Conservation (phyloP, 2,329 filamentous ascomycete genomes). For the Emmonsiellopsis sp. region DNA sequence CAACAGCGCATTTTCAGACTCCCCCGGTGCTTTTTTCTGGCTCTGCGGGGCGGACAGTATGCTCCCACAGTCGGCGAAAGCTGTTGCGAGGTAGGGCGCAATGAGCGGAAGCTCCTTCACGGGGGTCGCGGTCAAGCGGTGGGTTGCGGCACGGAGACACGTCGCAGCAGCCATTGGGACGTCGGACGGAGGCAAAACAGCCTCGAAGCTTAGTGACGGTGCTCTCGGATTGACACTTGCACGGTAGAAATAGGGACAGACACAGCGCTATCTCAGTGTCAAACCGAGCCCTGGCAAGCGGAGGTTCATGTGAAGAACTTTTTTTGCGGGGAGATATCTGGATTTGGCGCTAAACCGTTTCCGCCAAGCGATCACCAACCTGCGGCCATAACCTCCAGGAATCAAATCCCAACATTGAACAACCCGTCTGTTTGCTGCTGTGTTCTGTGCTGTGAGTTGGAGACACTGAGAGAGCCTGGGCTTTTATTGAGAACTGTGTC, state of each 20-base stretch:
- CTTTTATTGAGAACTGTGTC: background rate
- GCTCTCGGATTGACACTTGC: no score
- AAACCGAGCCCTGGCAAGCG: background rate
- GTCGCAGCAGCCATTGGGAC: conserved; percentile 22
- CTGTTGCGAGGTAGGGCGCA: conserved; percentile 57
- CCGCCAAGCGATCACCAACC: background rate
- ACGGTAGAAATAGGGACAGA: background rate
- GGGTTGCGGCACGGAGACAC: conserved; percentile 35
- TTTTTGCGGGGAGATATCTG: background rate
- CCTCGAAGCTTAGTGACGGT: background rate
- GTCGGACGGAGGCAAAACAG: background rate
- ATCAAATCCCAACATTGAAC: background rate
- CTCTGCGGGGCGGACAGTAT: conserved; percentile 54
- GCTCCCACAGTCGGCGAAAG: conserved; percentile 45
- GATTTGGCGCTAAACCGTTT: background rate
- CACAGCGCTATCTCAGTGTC: background rate
- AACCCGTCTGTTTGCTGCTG: background rate
- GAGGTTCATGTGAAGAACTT: background rate
- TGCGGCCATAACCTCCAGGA: background rate
- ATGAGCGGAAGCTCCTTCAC: conserved; percentile 65
- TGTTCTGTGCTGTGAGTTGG: background rate
- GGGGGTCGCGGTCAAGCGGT: conserved; percentile 58
- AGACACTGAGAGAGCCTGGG: background rate
- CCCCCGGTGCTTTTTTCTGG: conserved; percentile 52
- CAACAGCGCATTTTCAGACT: conserved; percentile 58